Base-by-base conservation (phyloP, 352 stramenopile species). In the Aphanomyces invadans region DNA sequence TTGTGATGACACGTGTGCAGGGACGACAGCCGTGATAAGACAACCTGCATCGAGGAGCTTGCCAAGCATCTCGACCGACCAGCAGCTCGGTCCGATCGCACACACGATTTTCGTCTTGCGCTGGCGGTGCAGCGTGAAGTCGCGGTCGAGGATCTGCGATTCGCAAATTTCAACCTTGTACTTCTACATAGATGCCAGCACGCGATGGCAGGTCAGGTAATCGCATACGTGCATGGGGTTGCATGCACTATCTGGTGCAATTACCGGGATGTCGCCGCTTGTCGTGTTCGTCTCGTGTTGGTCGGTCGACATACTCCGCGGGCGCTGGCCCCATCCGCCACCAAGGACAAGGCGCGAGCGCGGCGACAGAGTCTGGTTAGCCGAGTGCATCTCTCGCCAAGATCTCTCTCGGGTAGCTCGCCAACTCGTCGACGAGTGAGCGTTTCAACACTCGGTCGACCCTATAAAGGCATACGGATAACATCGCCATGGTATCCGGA, bases 41-140 rank as follows among this genome's bases (percentile, higher is more conserved):
- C 36, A n/a, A 57, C 55, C 55, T 38, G 63, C 63, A 28, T 70
- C 63, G 23, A 70, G 63, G 17, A 70, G 63, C 28, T 66, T 49
- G n/a, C 97, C 96, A 12, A 99, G 76, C 68, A 89, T 97, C 33
- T 98, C 91, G 0, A 98, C 82, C 17, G 89, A 94, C 94, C 95
- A 99, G 61, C 88, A 99, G 9, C 96, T 87, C 21, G 97, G 97
- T 15, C 97, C 97, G 67, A 99, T 86, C 4, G 97, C 98, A 70
- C 97, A 99, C 10, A 99, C 92, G 75, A 99, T 99, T 82, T 99
- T 99, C 52, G 95, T 99, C 70, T 96, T 96, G 39, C 95, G 89
- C 12, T 38, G 12, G 28, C 60, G 60, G 2, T 69, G 73, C n/a
- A 71, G 74, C 4, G 60, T 54, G 4, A 59, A 74, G 23, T 80